These are phyloP conservation scores for Cicer arietinum DNA, from an alignment of 306 rosid species.

Conservation along the genomic window DNA sequence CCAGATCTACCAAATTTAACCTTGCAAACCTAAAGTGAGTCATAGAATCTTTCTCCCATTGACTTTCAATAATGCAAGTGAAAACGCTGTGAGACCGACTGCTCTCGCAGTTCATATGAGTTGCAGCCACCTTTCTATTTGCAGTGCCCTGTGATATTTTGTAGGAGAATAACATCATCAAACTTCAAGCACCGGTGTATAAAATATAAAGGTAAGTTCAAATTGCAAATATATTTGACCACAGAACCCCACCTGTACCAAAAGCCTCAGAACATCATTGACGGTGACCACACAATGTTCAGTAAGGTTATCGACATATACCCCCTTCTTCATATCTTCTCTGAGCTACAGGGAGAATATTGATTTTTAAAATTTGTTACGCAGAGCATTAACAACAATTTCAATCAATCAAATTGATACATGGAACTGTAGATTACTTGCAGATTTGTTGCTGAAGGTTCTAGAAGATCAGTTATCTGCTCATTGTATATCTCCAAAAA, in stretches of 20 bases:
- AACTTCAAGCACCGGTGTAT: constrained; percentile 34
- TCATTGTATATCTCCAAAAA: constrained; percentile 95
- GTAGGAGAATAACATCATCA: constrained; percentile 42
- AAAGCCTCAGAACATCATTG: constrained; percentile 81
- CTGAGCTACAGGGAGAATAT: constrained; percentile 70
- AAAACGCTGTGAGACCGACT: constrained; percentile 97
- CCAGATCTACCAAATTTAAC: constrained; percentile 92
- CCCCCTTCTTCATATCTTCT: constrained; percentile 98
- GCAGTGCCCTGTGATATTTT: constrained; percentile 76
- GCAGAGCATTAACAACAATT: constrained; percentile 27
- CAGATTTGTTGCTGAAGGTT: constrained; percentile 88
- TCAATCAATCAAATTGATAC: constrained; percentile 37
- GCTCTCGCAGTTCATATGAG: constrained; percentile 93
- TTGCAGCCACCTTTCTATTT: constrained; percentile 92
- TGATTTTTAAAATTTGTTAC: constrained; percentile 10
- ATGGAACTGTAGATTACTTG: constrained; percentile 62
- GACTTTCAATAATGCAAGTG: constrained; percentile 92
- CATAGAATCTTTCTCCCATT: constrained; percentile 89
- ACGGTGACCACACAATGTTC: constrained; percentile 75
- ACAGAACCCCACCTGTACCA: constrained; percentile 68
- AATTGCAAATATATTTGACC: constrained; percentile 28
- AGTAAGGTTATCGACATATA: constrained; percentile 86
- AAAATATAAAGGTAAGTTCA: constrained; percentile 27
- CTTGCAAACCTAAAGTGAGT: constrained; percentile 91
- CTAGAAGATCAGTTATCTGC: constrained; percentile 94